Conservation (phyloP, 495 filamentous ascomycete species). For the Pyronema domesticum region DNA sequence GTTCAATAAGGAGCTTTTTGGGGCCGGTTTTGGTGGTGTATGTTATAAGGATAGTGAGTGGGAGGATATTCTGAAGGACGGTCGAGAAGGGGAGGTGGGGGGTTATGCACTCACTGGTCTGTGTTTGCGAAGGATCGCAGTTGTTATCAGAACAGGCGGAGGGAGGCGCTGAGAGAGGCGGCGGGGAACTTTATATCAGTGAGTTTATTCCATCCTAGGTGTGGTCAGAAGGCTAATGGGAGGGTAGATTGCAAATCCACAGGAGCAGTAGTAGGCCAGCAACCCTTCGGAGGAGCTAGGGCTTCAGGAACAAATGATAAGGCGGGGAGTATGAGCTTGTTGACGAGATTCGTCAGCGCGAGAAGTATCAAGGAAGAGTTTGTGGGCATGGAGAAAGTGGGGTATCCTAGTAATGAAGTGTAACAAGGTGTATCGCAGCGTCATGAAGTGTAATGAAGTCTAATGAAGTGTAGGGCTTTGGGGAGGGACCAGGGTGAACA, state of each 20-base stretch:
- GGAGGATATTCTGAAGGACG: slow-evolving; percentile 35
- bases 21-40: slow-evolving; percentile 53
- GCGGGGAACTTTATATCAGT: slow-evolving; percentile 80
- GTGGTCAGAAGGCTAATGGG: neutral
- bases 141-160: slow-evolving; percentile 47
- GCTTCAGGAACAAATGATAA: slow-evolving; percentile 87
- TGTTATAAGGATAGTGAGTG: slow-evolving; percentile 60
- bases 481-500: too few species aligned
- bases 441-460: too few species aligned
- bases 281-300: slow-evolving; percentile 73
- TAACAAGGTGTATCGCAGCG: neutral
- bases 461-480: too few species aligned
- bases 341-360: slow-evolving; percentile 64
- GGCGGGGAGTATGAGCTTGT: slow-evolving; percentile 58
- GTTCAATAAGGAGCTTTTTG: slow-evolving; percentile 59
- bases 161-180: slow-evolving; percentile 51
- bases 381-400: slow-evolving; percentile 44
- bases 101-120: slow-evolving; percentile 68
- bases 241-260: slow-evolving; percentile 66
- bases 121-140: slow-evolving; percentile 60
- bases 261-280: slow-evolving; percentile 80
- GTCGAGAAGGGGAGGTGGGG: slow-evolving; percentile 44
- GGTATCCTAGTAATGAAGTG: slow-evolving; percentile 61
- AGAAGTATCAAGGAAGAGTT: slow-evolving; percentile 89
- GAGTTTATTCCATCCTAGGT: slow-evolving; percentile 6